Evolutionary conservation across 176 grass and related monocot species (phyloP), one percentile per base, ranked within the genome.

Genomic region (Urochloa ruziziensis): DNA sequence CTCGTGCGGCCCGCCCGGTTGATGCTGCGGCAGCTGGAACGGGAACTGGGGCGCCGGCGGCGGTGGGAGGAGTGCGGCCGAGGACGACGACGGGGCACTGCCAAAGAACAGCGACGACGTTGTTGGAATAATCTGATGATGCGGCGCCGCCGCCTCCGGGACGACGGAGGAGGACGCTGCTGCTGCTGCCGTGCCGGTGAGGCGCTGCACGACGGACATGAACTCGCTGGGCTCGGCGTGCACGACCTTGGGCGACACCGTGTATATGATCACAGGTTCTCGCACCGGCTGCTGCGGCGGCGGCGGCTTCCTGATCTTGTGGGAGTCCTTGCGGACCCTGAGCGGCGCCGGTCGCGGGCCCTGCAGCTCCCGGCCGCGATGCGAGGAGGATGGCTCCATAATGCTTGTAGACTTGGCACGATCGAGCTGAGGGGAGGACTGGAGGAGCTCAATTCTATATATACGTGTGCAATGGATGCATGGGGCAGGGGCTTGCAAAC

Each of bases 161-260:
- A 67, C 2, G 11, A 67, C 2, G 67, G 35, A 23, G 19, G 82
- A 34, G 11, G 80, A 53, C 7, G 79, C 70, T 13, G 35, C 11
- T 19, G 28, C 17, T 12, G 63, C 0, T 17, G 43, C 33, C 4
- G 85, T 0, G 4, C 43, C 91, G 21, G 91, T 93, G 64, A 93
- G 88, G 29, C 91, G 91, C 73, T 93, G 91, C 56, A 93, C 91
- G 84, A 93, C 80, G 37, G 91, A 90, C 91, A 82, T 90, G 87
- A 93, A 93, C n/a, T 93, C 91, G 77, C 63, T 19, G 32, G 87
- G 70, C 25, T 84, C 16, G 19, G 77, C 46, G 65, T 93, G 91
- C 46, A 93, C 78, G 39, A 93, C 87, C 87, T 78, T 93, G 64
- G 91, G 91, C 7, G 91, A 90, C 70, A 63, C 77, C n/a, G 72